phyloP scores from a whole-genome alignment of 495 filamentous ascomycete genomes.

The Penicillium bialowiezense region DNA sequence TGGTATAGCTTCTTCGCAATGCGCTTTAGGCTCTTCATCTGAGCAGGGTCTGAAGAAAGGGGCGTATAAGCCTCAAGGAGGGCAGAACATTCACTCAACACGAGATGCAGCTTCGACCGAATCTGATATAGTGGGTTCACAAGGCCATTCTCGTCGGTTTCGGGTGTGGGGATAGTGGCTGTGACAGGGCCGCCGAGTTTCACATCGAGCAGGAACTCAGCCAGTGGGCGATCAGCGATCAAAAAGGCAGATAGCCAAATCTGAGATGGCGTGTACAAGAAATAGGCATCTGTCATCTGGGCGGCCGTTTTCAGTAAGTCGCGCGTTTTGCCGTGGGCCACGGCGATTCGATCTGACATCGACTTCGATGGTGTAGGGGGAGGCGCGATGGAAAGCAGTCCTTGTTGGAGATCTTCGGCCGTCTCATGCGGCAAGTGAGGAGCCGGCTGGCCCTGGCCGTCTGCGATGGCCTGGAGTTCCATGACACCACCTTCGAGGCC shows the following conservation, averaged over 20 bases:
- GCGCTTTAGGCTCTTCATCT: conserved; percentile 51
- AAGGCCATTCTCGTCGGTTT: conserved; percentile 9
- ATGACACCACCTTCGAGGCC: conserved; percentile 81
- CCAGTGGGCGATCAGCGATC: conserved; percentile 69
- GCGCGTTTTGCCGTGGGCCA: conserved; percentile 67
- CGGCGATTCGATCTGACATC: conserved; percentile 50
- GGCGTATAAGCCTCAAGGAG: conserved; percentile 37
- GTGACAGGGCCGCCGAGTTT: conserved; percentile 55
- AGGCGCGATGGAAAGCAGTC: conserved; percentile 25
- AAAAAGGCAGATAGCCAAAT: conserved; percentile 82
- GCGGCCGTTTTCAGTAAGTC: conserved; percentile 74
- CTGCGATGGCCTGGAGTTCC: conserved; percentile 68
- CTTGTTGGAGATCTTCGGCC: conserved; percentile 34
- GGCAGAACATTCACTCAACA: conserved; percentile 40
- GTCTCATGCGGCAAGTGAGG: conserved; percentile 35
- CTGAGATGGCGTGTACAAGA: conserved; percentile 92
- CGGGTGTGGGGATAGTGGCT: conserved; percentile 7
- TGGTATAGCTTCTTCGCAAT: conserved; percentile 72
- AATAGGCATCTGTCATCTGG: conserved; percentile 87
- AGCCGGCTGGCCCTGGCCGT: conserved; percentile 46
- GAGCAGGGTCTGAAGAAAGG: conserved; percentile 42
- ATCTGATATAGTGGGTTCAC: conserved; percentile 31
- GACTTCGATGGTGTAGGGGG: conserved; percentile 25
- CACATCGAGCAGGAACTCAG: conserved; percentile 66
- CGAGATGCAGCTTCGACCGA: conserved; percentile 40